phyloP scores from a whole-genome alignment of 1,139 yeast genomes.

The Saccharomyces hybrid region DNA sequence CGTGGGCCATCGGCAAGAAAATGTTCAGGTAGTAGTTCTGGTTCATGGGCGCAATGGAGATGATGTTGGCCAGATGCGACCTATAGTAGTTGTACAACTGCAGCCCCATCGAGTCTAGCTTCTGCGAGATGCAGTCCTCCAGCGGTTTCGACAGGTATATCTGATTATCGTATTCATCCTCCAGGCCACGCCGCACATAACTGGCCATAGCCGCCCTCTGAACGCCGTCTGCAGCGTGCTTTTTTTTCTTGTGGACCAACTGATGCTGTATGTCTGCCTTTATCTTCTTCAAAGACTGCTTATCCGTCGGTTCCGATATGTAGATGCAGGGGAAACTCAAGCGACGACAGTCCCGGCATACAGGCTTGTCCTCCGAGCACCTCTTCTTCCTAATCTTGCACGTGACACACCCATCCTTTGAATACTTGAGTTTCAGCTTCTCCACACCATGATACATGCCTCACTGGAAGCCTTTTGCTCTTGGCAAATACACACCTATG shows the following conservation, averaged over 20 bases:
- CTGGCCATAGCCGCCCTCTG: not conserved
- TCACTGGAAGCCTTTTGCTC: not conserved
- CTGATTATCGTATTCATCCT: not conserved
- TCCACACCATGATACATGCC: not conserved
- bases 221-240: not conserved
- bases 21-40: slow-evolving; percentile 64
- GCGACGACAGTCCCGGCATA: slow-evolving; percentile 46
- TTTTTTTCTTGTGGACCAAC: not conserved
- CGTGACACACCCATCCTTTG: slow-evolving; percentile 52
- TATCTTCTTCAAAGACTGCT: slow-evolving; percentile 17
- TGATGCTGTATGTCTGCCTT: slow-evolving; percentile 7
- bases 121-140: slow-evolving; percentile 26
- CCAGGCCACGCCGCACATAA: not conserved
- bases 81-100: slow-evolving; percentile 59
- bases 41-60: slow-evolving; percentile 58
- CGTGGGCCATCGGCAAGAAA: slow-evolving; percentile 71
- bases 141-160: slow-evolving; percentile 12
- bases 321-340: slow-evolving; percentile 43
- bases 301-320: slow-evolving; percentile 32
- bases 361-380: slow-evolving; percentile 51
- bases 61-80: slow-evolving; percentile 48
- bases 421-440: slow-evolving; percentile 13
- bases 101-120: slow-evolving; percentile 40
- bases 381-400: slow-evolving; percentile 57
- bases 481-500: not conserved